Conservation (phyloP, 1,139 yeast species). For the Candida dubliniensis region DNA sequence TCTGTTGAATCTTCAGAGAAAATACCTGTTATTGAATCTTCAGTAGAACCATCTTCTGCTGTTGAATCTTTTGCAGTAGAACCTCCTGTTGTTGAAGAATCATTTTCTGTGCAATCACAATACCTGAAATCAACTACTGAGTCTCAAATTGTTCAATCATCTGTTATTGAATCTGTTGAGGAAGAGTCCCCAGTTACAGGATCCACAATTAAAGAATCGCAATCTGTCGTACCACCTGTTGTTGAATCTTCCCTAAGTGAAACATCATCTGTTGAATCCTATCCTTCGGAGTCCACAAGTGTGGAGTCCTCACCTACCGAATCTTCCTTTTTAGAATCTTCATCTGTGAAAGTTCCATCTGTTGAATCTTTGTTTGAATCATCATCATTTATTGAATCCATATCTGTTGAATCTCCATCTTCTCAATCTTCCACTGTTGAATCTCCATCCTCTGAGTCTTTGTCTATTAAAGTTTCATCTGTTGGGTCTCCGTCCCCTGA, state of each 20-base stretch:
- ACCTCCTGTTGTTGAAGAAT: neutral
- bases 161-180: neutral
- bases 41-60: too few relatives aligned
- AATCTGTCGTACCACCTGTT: neutral
- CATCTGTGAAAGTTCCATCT: neutral
- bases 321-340: neutral
- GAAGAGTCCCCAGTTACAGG: conserved; percentile 1
- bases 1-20: too few relatives aligned
- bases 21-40: too few relatives aligned
- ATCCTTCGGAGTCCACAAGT: neutral
- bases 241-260: neutral
- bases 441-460: neutral
- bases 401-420: neutral
- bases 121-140: conserved; percentile 1
- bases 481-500: neutral
- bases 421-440: too few relatives aligned
- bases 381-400: neutral
- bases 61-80: conserved; percentile 24
- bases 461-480: too few relatives aligned
- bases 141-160: neutral
- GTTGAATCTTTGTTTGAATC: too few relatives aligned
- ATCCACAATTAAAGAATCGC: conserved; percentile 2
- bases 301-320: neutral
- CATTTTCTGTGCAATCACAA: neutral
- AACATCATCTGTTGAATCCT: neutral